These are phyloP conservation scores for Phialophora verrucosa DNA, from an alignment of 2,329 filamentous ascomycete genomes.

Conservation along the genomic window DNA sequence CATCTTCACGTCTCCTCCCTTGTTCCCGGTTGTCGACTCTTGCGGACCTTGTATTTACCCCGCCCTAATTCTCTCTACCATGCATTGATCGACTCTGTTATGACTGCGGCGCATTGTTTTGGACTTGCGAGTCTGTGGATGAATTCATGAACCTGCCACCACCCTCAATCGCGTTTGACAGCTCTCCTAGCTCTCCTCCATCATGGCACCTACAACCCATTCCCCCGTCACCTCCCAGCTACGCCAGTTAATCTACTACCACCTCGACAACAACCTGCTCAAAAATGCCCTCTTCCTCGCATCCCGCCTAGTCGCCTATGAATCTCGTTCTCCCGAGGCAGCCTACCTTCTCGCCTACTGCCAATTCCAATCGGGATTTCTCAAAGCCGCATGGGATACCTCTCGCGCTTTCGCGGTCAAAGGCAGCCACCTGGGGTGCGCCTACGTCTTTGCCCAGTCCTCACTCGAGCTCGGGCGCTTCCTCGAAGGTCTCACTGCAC, in stretches of 20 bases:
- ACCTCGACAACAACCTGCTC: conserved; percentile 86
- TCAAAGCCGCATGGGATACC: conserved; percentile 83
- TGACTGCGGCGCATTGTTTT: conserved; percentile 30
- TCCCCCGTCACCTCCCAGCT: conserved; percentile 65
- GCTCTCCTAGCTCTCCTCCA: conserved; percentile 6
- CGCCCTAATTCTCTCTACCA: conserved; percentile 10
- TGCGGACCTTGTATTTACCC: conserved; percentile 1
- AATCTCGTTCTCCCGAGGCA: conserved; percentile 79
- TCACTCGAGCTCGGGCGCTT: conserved; percentile 79
- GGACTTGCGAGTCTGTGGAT: conserved; percentile 6
- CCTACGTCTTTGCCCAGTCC: conserved; percentile 89
- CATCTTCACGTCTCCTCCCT: conserved; percentile 10
- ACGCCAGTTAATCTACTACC: conserved; percentile 70
- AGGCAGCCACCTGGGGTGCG: conserved; percentile 80
- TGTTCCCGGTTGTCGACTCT: conserved; percentile 3
- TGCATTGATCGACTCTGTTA: conserved; percentile 22
- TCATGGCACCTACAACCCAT: conserved; percentile 59
- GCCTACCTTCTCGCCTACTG: conserved; percentile 83
- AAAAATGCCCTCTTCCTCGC: conserved; percentile 94
- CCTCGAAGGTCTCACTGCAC: conserved; percentile 78
- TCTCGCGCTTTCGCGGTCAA: conserved; percentile 73
- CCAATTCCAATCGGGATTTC: conserved; percentile 80
- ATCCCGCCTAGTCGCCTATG: conserved; percentile 81
- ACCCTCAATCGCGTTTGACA: neutral
- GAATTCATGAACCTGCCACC: conserved; percentile 25